Percentiles rank a stretch among this genome's conserved stretches.
phyloP scores from a whole-genome alignment of 306 rosid species.

The Chamaecrista fasciculata region DNA sequence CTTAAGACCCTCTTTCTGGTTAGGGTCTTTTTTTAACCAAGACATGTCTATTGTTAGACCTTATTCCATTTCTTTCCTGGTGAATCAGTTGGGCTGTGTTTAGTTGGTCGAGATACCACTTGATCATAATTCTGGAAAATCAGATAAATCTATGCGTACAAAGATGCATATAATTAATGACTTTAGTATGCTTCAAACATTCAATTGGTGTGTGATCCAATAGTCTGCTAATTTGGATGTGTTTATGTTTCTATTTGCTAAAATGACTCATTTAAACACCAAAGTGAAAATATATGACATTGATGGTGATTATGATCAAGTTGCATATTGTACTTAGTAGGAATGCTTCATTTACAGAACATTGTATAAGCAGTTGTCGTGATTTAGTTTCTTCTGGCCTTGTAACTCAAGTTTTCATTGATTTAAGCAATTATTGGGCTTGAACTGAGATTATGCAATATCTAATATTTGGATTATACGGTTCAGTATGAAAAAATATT shows the following conservation, averaged over 20 bases:
- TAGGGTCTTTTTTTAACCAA: background rate
- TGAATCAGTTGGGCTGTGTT: too few species aligned
- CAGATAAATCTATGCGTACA: background rate
- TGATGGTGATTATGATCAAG: background rate
- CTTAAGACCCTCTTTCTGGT: background rate
- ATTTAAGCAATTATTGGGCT: slow-evolving; percentile 1
- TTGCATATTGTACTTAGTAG: background rate
- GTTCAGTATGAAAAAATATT: slow-evolving; percentile 81
- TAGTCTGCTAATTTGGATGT: background rate
- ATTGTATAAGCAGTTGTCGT: background rate
- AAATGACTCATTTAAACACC: background rate
- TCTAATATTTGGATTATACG: slow-evolving; percentile 39
- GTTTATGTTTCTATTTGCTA: background rate
- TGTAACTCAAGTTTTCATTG: background rate
- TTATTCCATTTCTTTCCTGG: background rate
- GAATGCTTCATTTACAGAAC: background rate
- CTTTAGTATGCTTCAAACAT: background rate
- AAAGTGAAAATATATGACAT: background rate
- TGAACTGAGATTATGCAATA: slow-evolving; percentile 17
- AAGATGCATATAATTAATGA: background rate
- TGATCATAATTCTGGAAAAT: background rate
- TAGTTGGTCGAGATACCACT: background rate
- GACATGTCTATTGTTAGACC: background rate
- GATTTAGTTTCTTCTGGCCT: slow-evolving; percentile 18
- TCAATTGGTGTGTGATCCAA: background rate